Evolutionary conservation across 192 early-diverging fungal species (phyloP).

Genomic region (Phlyctochytrium arcticum): DNA sequence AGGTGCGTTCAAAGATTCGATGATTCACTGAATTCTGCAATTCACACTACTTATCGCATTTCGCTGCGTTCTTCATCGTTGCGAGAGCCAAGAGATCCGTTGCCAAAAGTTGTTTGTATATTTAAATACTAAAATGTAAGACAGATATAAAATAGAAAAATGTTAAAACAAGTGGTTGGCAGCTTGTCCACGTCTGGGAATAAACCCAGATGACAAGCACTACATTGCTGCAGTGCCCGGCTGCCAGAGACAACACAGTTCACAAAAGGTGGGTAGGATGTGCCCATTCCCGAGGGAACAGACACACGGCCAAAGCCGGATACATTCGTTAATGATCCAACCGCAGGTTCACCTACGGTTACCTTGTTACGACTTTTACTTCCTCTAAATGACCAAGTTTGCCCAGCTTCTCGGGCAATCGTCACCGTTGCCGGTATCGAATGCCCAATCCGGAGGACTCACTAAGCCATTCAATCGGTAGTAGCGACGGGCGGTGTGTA

Average conservation of each 20-base stretch:
- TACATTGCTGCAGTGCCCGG: neutral
- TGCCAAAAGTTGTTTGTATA: conserved; percentile 52
- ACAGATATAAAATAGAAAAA: neutral
- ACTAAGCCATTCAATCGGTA: conserved; percentile 83
- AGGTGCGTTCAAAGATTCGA: conserved; percentile 69
- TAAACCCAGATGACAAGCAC: neutral
- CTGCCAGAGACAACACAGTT: conserved; percentile 6
- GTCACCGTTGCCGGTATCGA: conserved; percentile 46
- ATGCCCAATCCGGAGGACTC: conserved; percentile 64
- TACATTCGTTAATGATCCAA: conserved; percentile 28
- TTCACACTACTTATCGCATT: conserved; percentile 69
- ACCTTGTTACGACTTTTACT: conserved; percentile 85
- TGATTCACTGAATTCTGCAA: conserved; percentile 65
- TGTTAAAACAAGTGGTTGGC: neutral
- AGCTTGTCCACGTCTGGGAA: neutral
- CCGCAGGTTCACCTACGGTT: conserved; percentile 71
- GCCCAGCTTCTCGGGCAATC: conserved; percentile 56
- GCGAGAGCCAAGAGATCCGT: conserved; percentile 67
- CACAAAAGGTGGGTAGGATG: neutral
- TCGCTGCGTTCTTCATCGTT: conserved; percentile 76
- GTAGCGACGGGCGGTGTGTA: conserved; percentile 28
- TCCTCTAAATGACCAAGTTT: conserved; percentile 87
- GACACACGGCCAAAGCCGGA: neutral
- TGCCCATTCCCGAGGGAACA: neutral
- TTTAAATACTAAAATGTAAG: neutral